Percentiles rank a stretch among this genome's conserved stretches.
Evolutionary conservation across 345 rosid species (phyloP).

Genomic region (Melaleuca quinquenervia): DNA sequence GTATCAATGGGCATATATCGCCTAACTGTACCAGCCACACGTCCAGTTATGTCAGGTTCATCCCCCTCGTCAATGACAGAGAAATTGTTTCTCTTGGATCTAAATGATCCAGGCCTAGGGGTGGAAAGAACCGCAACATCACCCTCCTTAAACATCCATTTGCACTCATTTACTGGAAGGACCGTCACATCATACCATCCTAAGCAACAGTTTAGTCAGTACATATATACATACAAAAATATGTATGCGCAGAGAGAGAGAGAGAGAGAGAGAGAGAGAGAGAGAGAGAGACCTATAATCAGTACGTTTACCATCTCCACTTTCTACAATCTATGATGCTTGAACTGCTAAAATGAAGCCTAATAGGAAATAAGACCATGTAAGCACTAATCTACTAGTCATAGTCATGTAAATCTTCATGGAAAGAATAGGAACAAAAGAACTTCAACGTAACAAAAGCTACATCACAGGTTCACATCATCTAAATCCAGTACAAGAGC

Average conservation of each 20-base stretch:
- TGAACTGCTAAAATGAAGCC: background rate
- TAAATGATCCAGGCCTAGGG: conserved; percentile 70
- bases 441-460: background rate
- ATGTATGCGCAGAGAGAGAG: rapidly evolving
- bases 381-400: background rate
- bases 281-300: background rate
- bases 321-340: background rate
- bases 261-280: background rate
- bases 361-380: background rate
- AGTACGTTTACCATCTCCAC: background rate
- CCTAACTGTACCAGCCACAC: conserved; percentile 94
- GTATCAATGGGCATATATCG: conserved; percentile 80
- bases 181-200: conserved; percentile 97
- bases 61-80: conserved; percentile 41
- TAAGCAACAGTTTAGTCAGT: conserved; percentile 20
- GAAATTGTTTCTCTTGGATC: conserved; percentile 38
- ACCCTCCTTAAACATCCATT: conserved; percentile 97
- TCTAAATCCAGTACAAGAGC: background rate
- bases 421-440: background rate
- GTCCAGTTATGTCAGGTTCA: conserved; percentile 61
- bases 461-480: background rate
- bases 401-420: background rate
- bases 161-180: conserved; percentile 62
- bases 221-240: background rate
- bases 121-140: conserved; percentile 91